Evolutionary conservation across 169 alveolate species (phyloP), one percentile per base, ranked within the genome.

Genomic region (Plasmodium sp.): DNA sequence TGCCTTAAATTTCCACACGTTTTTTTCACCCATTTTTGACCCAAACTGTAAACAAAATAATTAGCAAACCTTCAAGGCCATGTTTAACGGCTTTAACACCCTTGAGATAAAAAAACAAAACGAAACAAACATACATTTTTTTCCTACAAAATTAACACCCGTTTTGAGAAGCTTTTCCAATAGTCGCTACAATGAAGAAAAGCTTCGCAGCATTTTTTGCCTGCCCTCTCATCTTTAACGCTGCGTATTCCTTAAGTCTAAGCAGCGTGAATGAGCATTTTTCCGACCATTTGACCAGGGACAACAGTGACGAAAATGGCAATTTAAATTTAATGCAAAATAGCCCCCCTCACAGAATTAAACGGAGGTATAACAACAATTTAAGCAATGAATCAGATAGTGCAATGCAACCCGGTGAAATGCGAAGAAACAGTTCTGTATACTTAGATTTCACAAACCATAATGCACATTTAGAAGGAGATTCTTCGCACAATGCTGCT

Each of bases 181-280:
- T 43, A 80, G 85, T 80, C 34, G 54, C 56, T 67, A 84, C 54
- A 84, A 84, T 84, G 92, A 18, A 84, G 74, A 84, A 62, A 67
- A n/a, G 48, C 7, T 84, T 62, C 33, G 36, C 43, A 4, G n/a
- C 48, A 84, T 41, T 84, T 39, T 84, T 67, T 84, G 18, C 73
- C n/a, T 84, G 4, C 75, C 48, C 9, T 1, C 74, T 84, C 18
- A 36, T 84, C 10, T 71, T 84, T 18, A 39, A 72, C 71, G 48
- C 18, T 12, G 72, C 51, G 18, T 39, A 54, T 71, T 79, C 73
- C 14, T 62, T 41, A 34, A 34, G n/a, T 5, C 74, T 84, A 84
- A 67, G 54, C 16, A 54, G 54, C 31, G 92, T 48, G n/a, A 84
- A 54, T 67, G 82, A 54, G 10, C 36, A 84, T 84, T 62, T 16